phyloP scores from a whole-genome alignment of 2,329 filamentous ascomycete species.

The Colletotrichum costaricense region DNA sequence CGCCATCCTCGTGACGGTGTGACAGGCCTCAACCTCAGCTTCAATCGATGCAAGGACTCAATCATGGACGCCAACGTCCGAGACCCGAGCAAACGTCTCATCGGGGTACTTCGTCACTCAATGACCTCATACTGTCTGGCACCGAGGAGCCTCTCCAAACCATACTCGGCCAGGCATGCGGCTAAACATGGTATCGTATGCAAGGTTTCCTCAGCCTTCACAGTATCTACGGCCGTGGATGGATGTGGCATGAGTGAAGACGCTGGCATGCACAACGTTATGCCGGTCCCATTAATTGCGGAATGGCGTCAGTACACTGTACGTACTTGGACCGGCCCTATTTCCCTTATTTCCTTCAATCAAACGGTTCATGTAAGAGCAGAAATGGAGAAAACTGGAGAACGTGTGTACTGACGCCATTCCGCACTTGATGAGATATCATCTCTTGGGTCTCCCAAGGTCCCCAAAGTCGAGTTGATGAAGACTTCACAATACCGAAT shows the following conservation, averaged over 20 bases:
- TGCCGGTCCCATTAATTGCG: conserved; percentile 43
- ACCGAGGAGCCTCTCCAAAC: conserved; percentile 59
- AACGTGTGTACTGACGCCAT: too few relatives aligned
- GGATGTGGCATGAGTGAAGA: conserved; percentile 24
- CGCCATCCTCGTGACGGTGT: too few relatives aligned
- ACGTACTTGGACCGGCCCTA: too few relatives aligned
- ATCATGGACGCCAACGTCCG: conserved; percentile 37
- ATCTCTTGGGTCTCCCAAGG: conserved; percentile 56
- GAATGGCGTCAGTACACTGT: too few relatives aligned
- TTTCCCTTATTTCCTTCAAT: too few relatives aligned
- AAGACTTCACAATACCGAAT: conserved; percentile 62
- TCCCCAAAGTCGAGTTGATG: conserved; percentile 63
- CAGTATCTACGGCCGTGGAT: conserved; percentile 49
- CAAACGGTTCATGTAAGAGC: too few relatives aligned
- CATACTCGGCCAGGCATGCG: conserved; percentile 29
- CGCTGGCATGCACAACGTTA: conserved; percentile 63
- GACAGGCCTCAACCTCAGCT: too few relatives aligned
- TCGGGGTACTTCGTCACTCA: conserved; percentile 58
- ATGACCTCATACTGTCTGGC: conserved; percentile 59
- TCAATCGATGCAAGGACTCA: too few relatives aligned
- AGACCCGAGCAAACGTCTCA: conserved; percentile 48
- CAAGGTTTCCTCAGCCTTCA: conserved; percentile 61
- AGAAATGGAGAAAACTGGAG: too few relatives aligned
- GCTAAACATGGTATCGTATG: conserved; percentile 54
- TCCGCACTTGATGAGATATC: conserved; percentile 44